Percentiles rank a stretch among this genome's conserved stretches.
These are phyloP conservation scores for Miamiensis avidus DNA, from an alignment of 169 alveolate species.

Conservation along the genomic window DNA sequence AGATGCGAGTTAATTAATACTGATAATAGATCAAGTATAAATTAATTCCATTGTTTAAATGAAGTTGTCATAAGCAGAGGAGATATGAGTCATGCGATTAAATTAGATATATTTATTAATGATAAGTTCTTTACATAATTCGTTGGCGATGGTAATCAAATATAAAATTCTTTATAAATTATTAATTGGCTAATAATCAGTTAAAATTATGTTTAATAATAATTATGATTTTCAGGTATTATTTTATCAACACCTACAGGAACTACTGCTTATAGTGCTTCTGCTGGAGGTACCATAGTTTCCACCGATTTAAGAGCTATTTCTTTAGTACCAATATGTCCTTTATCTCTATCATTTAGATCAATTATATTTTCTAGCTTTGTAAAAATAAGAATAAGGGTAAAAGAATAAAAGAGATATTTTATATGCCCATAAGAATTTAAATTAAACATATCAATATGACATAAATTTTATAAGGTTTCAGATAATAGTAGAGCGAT, in stretches of 20 bases:
- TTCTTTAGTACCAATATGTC: conserved; percentile 94
- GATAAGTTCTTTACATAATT: conserved; percentile 49
- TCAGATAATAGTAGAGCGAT: background rate
- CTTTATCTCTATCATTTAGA: conserved; percentile 95
- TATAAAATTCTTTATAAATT: background rate
- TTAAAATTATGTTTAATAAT: conserved; percentile 47
- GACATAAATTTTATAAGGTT: background rate
- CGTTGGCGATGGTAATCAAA: background rate
- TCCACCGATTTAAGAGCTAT: conserved; percentile 88
- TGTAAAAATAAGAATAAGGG: conserved; percentile 53
- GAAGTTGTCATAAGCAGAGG: conserved; percentile 69
- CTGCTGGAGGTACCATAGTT: conserved; percentile 98
- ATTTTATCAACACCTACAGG: conserved; percentile 97
- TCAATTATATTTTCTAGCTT: conserved; percentile 91
- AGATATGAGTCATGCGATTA: conserved; percentile 19
- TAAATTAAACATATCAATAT: background rate
- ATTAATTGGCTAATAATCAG: conserved; percentile 1
- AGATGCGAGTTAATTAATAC: background rate
- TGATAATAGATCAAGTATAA: background rate
- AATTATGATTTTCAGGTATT: conserved; percentile 72
- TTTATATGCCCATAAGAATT: background rate
- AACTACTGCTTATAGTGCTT: conserved; percentile 97
- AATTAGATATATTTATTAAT: conserved; percentile 48
- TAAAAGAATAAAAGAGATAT: conserved; percentile 34
- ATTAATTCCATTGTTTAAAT: conserved; percentile 30